A percentile compares a stretch with the other conserved stretches of the same genome.
Conservation (phyloP, 192 early-diverging fungal genomes). For the Pilobolus umbonatus region DNA sequence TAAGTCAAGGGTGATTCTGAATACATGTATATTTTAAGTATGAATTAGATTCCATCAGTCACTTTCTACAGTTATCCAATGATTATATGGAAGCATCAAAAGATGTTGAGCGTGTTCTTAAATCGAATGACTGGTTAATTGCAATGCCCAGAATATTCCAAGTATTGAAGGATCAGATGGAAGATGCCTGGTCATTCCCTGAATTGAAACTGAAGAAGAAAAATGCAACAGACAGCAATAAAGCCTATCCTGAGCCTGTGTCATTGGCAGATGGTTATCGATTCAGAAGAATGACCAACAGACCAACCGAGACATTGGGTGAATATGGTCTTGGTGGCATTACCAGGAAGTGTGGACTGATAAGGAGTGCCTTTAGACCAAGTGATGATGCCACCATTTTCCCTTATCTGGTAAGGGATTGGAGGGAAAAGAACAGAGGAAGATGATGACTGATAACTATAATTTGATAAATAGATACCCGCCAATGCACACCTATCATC, state of each 20-base stretch:
- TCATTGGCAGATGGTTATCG: slow-evolving; percentile 35
- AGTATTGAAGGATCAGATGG: slow-evolving; percentile 41
- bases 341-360: slow-evolving; percentile 26
- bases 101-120: slow-evolving; percentile 36
- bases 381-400: slow-evolving; percentile 54
- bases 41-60: slow-evolving; percentile 62
- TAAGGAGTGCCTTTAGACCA: slow-evolving; percentile 52
- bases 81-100: slow-evolving; percentile 45
- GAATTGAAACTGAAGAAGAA: too few species aligned
- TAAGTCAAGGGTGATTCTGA: neutral
- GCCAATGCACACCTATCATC: slow-evolving; percentile 42
- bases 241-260: slow-evolving; percentile 17
- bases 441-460: neutral
- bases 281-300: slow-evolving; percentile 33
- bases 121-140: slow-evolving; percentile 36
- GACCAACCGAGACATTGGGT: slow-evolving; percentile 44
- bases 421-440: too few species aligned
- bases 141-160: slow-evolving; percentile 44
- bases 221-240: too few species aligned
- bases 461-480: slow-evolving; percentile 34
- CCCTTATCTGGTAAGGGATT: slow-evolving; percentile 42
- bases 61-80: slow-evolving; percentile 55
- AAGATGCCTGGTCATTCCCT: slow-evolving; percentile 41
- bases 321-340: slow-evolving; percentile 41
- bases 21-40: slow-evolving; percentile 30